Percentiles rank a stretch among this genome's conserved stretches.
Evolutionary conservation across 257 asterid genomes (phyloP).

Genomic region (Asclepias syriaca): DNA sequence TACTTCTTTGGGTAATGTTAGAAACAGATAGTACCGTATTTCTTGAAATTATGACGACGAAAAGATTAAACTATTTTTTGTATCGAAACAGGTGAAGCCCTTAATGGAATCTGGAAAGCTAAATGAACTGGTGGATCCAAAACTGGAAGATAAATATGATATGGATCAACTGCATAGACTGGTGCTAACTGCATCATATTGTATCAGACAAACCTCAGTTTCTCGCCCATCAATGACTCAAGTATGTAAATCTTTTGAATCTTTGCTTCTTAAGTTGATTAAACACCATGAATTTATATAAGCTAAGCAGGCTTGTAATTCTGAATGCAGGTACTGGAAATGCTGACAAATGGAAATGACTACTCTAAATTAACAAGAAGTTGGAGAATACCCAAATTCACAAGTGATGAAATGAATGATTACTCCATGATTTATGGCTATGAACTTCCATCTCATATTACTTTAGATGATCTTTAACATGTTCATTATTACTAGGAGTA

Average conservation of each 20-base stretch:
- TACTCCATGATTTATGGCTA: constrained; percentile 72
- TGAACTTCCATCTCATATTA: constrained; percentile 56
- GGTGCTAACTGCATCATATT: constrained; percentile 64
- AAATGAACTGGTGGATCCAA: constrained; percentile 64
- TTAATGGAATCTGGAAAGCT: constrained; percentile 73
- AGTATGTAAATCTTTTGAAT: constrained; percentile 28
- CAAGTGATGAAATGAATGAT: constrained; percentile 83
- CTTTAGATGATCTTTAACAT: constrained; percentile 49
- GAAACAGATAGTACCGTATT: background rate
- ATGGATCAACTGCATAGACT: constrained; percentile 57
- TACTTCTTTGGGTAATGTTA: constrained; percentile 68
- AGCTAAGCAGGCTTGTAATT: background rate
- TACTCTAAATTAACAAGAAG: constrained; percentile 37
- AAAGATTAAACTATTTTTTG: background rate
- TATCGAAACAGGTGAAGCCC: constrained; percentile 54
- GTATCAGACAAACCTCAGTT: constrained; percentile 56
- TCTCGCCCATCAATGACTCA: constrained; percentile 75
- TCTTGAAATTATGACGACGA: background rate
- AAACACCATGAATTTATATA: background rate
- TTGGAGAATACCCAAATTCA: constrained; percentile 72
- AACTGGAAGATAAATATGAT: constrained; percentile 49
- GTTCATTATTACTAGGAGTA: background rate
- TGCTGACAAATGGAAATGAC: constrained; percentile 41
- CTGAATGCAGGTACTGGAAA: constrained; percentile 47
- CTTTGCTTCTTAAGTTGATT: background rate